phyloP scores from a whole-genome alignment of 2,329 filamentous ascomycete species.

The Dactylellina sp. region DNA sequence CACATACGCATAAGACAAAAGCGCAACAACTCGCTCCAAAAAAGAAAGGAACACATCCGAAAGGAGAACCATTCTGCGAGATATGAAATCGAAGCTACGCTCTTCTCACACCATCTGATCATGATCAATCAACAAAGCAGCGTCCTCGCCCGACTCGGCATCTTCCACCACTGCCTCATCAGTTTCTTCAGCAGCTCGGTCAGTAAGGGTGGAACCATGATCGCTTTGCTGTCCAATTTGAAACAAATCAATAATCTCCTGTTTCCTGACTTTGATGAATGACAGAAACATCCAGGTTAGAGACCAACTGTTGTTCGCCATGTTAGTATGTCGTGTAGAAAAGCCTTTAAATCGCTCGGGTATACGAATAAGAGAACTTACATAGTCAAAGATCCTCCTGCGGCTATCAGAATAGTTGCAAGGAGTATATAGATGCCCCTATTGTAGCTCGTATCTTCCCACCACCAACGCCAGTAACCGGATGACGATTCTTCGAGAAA shows the following conservation, averaged over 20 bases:
- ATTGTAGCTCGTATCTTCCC: neutral
- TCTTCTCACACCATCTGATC: slow-evolving; percentile 31
- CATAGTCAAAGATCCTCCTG: neutral
- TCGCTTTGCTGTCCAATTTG: slow-evolving; percentile 18
- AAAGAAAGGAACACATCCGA: neutral
- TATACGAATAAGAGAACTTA: slow-evolving; percentile 13
- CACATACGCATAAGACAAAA: no score
- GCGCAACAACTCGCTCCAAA: neutral
- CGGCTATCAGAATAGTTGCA: neutral
- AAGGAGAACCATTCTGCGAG: neutral
- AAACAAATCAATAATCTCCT: slow-evolving; percentile 23
- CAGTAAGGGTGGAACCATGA: neutral
- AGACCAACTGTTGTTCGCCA: slow-evolving; percentile 16
- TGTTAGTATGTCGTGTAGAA: neutral
- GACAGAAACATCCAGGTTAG: slow-evolving; percentile 32
- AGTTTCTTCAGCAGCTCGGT: neutral
- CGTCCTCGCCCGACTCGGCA: slow-evolving; percentile 17
- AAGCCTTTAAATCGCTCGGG: no score
- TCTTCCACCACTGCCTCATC: neutral
- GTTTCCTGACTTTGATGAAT: slow-evolving; percentile 26
- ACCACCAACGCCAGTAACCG: neutral
- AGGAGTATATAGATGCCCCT: neutral
- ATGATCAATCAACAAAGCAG: slow-evolving; percentile 42
- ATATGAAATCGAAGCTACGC: neutral
- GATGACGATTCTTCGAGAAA: neutral